Evolutionary conservation across 2,329 filamentous ascomycete species (phyloP).

Genomic region (Fusarium sp.): DNA sequence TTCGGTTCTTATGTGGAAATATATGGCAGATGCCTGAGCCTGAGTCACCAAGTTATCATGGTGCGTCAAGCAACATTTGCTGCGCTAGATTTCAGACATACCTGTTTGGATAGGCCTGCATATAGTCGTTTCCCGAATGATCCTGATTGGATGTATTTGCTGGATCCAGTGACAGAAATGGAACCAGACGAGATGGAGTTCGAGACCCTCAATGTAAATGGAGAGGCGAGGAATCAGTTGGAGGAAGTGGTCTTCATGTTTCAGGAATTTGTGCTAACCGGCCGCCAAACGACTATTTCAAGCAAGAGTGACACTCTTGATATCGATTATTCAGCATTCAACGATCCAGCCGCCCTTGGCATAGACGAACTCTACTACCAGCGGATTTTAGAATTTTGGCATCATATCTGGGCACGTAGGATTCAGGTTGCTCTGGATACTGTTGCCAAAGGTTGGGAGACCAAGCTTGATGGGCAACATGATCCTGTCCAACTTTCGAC

Average conservation of each 20-base stretch:
- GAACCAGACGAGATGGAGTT: background rate
- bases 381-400: background rate
- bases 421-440: accelerated
- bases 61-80: background rate
- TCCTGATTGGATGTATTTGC: accelerated
- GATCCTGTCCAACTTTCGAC: background rate
- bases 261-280: background rate
- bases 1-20: accelerated
- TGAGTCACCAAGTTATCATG: accelerated
- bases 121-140: accelerated
- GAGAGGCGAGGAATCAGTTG: background rate
- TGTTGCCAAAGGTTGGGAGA: background rate
- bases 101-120: background rate
- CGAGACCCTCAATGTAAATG: background rate
- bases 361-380: too few relatives aligned
- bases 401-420: accelerated
- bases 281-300: accelerated
- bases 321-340: background rate
- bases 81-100: accelerated
- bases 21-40: accelerated
- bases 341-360: accelerated
- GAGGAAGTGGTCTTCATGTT: accelerated
- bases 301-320: accelerated
- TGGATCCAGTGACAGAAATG: accelerated
- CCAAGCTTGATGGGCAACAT: accelerated